These are phyloP conservation scores for Graphilbum sp. DNA, from an alignment of 2,329 filamentous ascomycete species.

Conservation along the genomic window DNA sequence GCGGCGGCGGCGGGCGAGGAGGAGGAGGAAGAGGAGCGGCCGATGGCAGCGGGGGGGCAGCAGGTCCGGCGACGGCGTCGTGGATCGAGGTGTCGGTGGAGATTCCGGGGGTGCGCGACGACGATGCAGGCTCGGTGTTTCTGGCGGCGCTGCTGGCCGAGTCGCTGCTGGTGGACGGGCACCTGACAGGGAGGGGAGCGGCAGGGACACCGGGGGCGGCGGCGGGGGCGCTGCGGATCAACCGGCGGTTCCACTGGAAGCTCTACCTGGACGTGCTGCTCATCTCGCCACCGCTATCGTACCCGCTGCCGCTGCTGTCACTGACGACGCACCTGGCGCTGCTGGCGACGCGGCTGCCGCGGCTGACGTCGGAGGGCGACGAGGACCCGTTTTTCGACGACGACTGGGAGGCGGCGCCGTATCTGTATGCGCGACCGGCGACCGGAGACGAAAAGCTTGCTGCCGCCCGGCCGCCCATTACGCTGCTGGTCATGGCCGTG, in stretches of 20 bases:
- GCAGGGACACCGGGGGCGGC: too few relatives aligned
- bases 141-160: slow-evolving; percentile 78
- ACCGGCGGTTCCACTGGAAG: slow-evolving; percentile 88
- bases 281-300: slow-evolving; percentile 82
- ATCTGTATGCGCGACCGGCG: slow-evolving; percentile 48
- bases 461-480: slow-evolving; percentile 59
- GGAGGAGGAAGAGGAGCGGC: too few relatives aligned
- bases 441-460: neutral
- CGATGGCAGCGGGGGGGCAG: too few relatives aligned
- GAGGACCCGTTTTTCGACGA: slow-evolving; percentile 97
- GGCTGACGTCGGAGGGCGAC: slow-evolving; percentile 73
- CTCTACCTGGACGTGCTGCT: slow-evolving; percentile 88
- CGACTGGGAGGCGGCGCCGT: slow-evolving; percentile 77
- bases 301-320: slow-evolving; percentile 82
- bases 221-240: slow-evolving; percentile 63
- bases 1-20: too few relatives aligned
- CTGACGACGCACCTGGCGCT: slow-evolving; percentile 89
- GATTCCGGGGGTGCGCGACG: slow-evolving; percentile 78
- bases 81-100: slow-evolving; percentile 90
- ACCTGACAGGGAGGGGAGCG: slow-evolving; percentile 22
- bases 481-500: slow-evolving; percentile 75
- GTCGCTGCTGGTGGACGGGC: slow-evolving; percentile 59
- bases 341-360: slow-evolving; percentile 68
- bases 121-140: slow-evolving; percentile 79
- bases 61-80: slow-evolving; percentile 13